Base-by-base conservation (phyloP, 768 basidiomycete species). In the Heimioporus sp. region DNA sequence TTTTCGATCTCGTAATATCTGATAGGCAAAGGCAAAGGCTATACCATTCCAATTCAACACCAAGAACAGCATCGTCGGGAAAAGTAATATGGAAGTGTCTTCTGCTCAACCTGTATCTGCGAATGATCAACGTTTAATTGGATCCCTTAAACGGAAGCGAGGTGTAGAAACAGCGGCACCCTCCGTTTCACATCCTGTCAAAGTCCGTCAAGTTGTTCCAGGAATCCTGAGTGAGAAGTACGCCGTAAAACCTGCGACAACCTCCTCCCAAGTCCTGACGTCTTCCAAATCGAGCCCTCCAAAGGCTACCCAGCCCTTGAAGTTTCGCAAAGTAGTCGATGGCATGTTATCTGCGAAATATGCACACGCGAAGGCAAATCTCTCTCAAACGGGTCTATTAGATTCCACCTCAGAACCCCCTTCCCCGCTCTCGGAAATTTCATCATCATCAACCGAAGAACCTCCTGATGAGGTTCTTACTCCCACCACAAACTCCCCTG, bases 261-360 rank as follows among this genome's bases (percentile, higher is more conserved):
- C 32, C n/a, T 43, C 43, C 35, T 42, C 58, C n/a, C 57, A 46
- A 28, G 41, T 41, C n/a, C 59, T 47, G 20, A 38, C 49, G 12
- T 55, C 56, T 31, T 32, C 20, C n/a, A 58, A 53, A 41, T 21
- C 42, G 10, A 68, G 59, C 36, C 58, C 60, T 2, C 56, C 43
- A 16, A 71, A 59, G 45, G 52, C 16, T 28, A 54, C 47, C 10
- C 68, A 67, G 1, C 69, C 65, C 35, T 56, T 75, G n/a, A 67
- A 62, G 53, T 73, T 73, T 52, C 73, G 74, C 17, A 73, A 72
- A 32, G 74, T 72, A 12, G 65, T 68, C n/a, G 66, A 68, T 43
- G 72, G 73, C 46, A 73, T 71, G 61, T 40, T 69, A 36, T 60
- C 71, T 36, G 59, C 55, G 24, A 65, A 59, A 34, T 67, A 71